Evolutionary conservation across 129 eudicot species (phyloP).

Genomic region (Tagetes patula): DNA sequence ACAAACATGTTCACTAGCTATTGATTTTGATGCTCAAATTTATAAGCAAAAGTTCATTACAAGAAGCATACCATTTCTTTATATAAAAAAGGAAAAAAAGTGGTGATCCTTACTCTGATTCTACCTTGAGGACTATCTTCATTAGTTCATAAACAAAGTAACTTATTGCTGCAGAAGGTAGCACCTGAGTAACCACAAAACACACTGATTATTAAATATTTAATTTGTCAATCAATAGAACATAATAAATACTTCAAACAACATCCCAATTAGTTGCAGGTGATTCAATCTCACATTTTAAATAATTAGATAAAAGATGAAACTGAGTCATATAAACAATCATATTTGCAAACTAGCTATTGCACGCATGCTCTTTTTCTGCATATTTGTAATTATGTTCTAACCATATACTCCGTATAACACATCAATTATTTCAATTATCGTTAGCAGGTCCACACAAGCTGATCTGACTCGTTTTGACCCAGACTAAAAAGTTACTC

Average conservation of each 20-base stretch:
- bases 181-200: slow-evolving; percentile 51
- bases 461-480: background rate
- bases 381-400: too few relatives aligned
- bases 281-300: too few relatives aligned
- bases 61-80: background rate
- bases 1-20: background rate
- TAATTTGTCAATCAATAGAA: too few relatives aligned
- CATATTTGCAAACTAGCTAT: too few relatives aligned
- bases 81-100: background rate
- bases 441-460: background rate
- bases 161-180: slow-evolving; percentile 96
- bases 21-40: slow-evolving; percentile 1
- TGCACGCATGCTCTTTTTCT: too few relatives aligned
- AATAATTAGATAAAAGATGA: too few relatives aligned
- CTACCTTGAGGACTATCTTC: slow-evolving; percentile 95
- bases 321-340: too few relatives aligned
- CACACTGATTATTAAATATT: too few relatives aligned
- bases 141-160: slow-evolving; percentile 92
- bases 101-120: slow-evolving; percentile 32
- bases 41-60: background rate
- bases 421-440: background rate
- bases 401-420: too few relatives aligned
- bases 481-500: background rate
- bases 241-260: too few relatives aligned
- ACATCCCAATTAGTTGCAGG: too few relatives aligned